phyloP scores from a whole-genome alignment of 352 stramenopile genomes.

The Phytophthora pistaciae region DNA sequence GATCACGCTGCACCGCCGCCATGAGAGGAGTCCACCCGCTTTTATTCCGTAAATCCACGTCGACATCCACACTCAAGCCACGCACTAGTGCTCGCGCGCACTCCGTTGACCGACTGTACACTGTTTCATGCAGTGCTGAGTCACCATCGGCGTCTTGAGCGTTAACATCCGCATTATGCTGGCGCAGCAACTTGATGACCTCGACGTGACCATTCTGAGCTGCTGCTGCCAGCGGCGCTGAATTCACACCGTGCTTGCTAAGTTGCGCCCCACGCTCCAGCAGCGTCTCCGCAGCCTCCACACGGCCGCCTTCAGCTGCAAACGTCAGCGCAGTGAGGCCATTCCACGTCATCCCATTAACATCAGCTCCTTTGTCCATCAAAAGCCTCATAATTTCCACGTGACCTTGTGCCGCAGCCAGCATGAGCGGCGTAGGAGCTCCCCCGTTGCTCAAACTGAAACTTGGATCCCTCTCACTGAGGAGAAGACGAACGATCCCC shows the following conservation, averaged over 20 bases:
- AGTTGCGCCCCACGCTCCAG: constrained; percentile 3
- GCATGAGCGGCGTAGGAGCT: constrained; percentile 22
- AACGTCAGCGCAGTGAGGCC: constrained; percentile 25
- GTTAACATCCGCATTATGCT: constrained; percentile 3
- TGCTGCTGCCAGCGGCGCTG: neutral
- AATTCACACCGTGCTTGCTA: neutral
- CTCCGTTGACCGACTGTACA: constrained; percentile 10
- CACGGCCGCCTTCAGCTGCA: constrained; percentile 15
- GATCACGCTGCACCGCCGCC: constrained; percentile 8
- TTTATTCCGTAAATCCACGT: constrained; percentile 6
- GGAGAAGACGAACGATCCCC: constrained; percentile 5
- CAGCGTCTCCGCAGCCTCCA: constrained; percentile 2
- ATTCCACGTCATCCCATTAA: constrained; percentile 11
- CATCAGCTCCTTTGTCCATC: constrained; percentile 9
- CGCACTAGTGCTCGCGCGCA: neutral
- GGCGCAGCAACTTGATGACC: constrained; percentile 23
- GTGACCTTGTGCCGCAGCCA: constrained; percentile 16
- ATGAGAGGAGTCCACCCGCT: constrained; percentile 23
- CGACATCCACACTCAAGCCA: too few species aligned
- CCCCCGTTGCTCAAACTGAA: constrained; percentile 12
- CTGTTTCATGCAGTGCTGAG: constrained; percentile 25
- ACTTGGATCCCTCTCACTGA: neutral
- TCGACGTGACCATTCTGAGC: constrained; percentile 13
- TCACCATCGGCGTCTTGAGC: constrained; percentile 17
- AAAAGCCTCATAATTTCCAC: constrained; percentile 14